Evolutionary conservation across 2,329 filamentous ascomycete genomes (phyloP).

Genomic region (Onygena corvina): DNA sequence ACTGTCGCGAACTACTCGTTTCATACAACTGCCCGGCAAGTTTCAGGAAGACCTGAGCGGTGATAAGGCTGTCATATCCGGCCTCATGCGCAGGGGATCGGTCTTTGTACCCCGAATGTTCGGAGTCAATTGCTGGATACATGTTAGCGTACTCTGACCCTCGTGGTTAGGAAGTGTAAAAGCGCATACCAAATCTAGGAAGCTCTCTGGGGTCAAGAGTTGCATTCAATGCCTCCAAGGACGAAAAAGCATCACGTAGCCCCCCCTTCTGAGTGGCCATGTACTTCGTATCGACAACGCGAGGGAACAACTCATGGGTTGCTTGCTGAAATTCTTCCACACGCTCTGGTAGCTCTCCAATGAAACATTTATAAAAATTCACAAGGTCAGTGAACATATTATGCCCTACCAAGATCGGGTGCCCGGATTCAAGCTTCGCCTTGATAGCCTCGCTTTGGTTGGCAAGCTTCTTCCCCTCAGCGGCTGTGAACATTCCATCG

Average conservation of each 20-base stretch:
- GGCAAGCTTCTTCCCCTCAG: conserved; percentile 17
- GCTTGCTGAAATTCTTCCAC: conserved; percentile 42
- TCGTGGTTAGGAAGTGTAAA: neutral
- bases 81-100: conserved; percentile 41
- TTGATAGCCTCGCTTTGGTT: conserved; percentile 21
- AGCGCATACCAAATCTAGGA: conserved; percentile 25
- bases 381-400: conserved; percentile 52
- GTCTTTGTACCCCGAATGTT: conserved; percentile 24
- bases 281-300: conserved; percentile 52
- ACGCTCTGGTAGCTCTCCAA: conserved; percentile 45
- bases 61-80: conserved; percentile 51
- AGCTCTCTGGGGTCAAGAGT: conserved; percentile 19
- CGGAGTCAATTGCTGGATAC: conserved; percentile 22
- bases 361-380: conserved; percentile 50
- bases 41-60: conserved; percentile 47
- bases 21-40: conserved; percentile 42
- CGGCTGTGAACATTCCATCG: neutral
- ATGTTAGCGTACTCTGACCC: neutral
- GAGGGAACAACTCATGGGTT: conserved; percentile 44
- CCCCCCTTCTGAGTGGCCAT: conserved; percentile 46
- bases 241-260: conserved; percentile 12
- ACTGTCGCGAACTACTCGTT: conserved; percentile 17
- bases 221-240: conserved; percentile 8
- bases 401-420: conserved; percentile 47
- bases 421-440: conserved; percentile 33